phyloP scores from a whole-genome alignment of 2,329 filamentous ascomycete genomes.

The Leptographium procerum region DNA sequence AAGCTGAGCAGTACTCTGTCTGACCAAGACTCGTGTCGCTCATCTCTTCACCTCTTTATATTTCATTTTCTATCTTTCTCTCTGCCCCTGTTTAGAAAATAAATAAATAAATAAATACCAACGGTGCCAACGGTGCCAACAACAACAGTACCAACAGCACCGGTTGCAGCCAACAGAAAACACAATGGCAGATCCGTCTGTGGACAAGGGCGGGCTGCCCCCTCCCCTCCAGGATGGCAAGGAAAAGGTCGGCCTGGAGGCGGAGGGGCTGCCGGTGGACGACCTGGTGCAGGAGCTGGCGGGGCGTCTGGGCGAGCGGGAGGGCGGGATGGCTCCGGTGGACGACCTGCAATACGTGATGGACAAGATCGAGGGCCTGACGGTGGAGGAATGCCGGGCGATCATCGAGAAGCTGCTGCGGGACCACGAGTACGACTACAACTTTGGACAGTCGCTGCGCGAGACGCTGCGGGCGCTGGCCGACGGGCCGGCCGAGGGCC shows the following conservation, averaged over 20 bases:
- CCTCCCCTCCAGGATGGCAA: too few relatives aligned
- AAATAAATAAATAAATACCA: too few relatives aligned
- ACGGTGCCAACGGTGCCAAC: too few relatives aligned
- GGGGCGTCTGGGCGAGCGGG: conserved; percentile 2
- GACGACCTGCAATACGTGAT: conserved; percentile 4
- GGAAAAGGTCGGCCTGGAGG: not conserved
- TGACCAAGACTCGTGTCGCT: too few relatives aligned
- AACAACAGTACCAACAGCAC: too few relatives aligned
- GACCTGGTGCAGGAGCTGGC: not conserved
- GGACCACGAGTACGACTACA: conserved; percentile 33
- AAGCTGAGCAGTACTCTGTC: too few relatives aligned
- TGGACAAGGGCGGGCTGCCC: too few relatives aligned
- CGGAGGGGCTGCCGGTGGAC: not conserved
- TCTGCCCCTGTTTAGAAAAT: too few relatives aligned
- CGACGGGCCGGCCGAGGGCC: conserved; percentile 31
- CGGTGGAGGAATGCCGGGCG: conserved; percentile 2
- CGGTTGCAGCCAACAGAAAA: too few relatives aligned
- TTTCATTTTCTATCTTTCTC: too few relatives aligned
- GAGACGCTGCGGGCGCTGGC: conserved; percentile 27
- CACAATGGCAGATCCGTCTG: too few relatives aligned
- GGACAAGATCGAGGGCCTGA: conserved; percentile 5
- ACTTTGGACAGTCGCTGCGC: conserved; percentile 31
- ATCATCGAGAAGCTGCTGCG: conserved; percentile 1
- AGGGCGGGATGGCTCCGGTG: not conserved
- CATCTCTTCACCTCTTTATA: too few relatives aligned